Percentiles rank a stretch among this genome's conserved stretches.
Conservation (phyloP, 257 asterid genomes). For the Anisodus tanguticus region DNA sequence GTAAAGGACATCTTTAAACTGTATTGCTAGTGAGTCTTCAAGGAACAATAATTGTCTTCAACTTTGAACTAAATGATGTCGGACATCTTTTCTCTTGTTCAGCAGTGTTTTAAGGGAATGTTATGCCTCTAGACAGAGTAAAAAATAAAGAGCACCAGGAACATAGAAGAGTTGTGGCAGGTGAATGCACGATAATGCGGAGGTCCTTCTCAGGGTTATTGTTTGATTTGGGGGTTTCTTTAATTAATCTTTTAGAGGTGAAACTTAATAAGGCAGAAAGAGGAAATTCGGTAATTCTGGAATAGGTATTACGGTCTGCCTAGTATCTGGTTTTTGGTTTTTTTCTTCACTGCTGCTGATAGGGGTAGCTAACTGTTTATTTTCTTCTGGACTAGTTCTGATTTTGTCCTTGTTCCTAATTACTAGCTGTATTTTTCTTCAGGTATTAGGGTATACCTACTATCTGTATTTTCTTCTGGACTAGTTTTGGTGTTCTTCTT, state of each 20-base stretch:
- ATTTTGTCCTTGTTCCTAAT: background rate
- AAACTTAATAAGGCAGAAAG: background rate
- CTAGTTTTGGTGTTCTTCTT: background rate
- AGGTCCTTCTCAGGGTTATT: background rate
- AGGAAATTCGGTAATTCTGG: background rate
- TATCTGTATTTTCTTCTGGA: no score
- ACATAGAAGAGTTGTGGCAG: background rate
- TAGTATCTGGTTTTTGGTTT: background rate
- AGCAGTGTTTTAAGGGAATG: background rate
- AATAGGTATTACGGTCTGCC: background rate
- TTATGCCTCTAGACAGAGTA: background rate
- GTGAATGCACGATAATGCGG: background rate
- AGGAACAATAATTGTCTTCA: background rate
- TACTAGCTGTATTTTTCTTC: no score
- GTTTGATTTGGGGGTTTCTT: background rate
- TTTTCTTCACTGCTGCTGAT: background rate
- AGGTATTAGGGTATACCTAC: no score
- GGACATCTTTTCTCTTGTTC: background rate
- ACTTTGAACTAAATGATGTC: background rate
- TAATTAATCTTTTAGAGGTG: background rate
- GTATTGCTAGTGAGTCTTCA: conserved; percentile 33
- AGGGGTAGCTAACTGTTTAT: background rate
- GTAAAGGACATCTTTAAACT: background rate
- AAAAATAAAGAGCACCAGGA: background rate
- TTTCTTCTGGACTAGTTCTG: background rate